Base-by-base conservation (phyloP, 148 eudicot species). In the Fagopyrum esculentum region DNA sequence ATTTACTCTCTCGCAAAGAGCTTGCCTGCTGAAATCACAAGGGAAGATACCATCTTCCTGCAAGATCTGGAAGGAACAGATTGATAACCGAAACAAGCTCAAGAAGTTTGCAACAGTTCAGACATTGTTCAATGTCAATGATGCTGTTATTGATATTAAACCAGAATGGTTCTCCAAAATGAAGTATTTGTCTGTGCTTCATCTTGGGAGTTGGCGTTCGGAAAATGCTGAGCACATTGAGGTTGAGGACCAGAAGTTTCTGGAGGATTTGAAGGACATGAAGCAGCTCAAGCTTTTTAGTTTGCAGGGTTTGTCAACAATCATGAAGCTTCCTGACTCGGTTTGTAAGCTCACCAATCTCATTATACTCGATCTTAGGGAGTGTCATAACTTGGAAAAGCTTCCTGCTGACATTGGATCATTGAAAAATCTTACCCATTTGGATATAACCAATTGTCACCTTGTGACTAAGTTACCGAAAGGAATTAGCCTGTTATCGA, bases 391-490 rank as follows among this genome's bases (percentile, higher is more conserved):
- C 76, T 84, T 88, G 6, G 86, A 84, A 76, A 59, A 2, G 29
- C 74, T 88, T 29, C 88, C 88, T 0, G 26, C 79, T n/a, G 73
- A 49, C 2, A 86, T 88, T 30, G 82, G 83, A 26, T 49, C 26
- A 15, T 87, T 88, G 48, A 79, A 75, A 77, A 83, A 74, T 61
- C 75, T 86, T 72, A 83, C 84, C 2, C 89, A 82, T 69, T 79
- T 88, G 80, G 92, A 88, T 49, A 73, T 88, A 61, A 83, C 92
- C 0, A 83, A 84, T 71, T 88, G 92, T 72, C 82, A 81, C 75
- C 78, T 86, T 40, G 77, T 88, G 1, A 80, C 79, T 13, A 46
- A 77, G 10, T 73, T 88, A 78, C 92, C 92, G 9, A 85, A 81
- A 22, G 85, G 77, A 9, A 79, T 88, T 45, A 26, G 74, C 0